Conservation (phyloP, 2,329 filamentous ascomycete species). For the Xylaria sp. region DNA sequence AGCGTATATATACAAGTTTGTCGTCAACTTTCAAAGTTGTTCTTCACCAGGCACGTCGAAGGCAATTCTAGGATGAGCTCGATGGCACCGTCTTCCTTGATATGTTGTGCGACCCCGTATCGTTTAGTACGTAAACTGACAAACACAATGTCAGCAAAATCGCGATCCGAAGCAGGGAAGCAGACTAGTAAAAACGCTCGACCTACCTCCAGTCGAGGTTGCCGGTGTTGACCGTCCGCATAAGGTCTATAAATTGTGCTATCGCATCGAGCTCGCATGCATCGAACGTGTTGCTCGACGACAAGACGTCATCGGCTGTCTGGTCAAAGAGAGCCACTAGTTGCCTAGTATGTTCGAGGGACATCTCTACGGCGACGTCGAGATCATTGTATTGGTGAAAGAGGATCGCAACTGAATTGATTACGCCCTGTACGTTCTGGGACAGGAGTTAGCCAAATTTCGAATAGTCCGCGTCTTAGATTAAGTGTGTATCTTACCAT, state of each 20-base stretch:
- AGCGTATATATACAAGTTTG: too few relatives aligned
- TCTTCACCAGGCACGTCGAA: too few relatives aligned
- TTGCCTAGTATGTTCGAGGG: slow-evolving; percentile 32
- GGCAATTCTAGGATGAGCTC: slow-evolving; percentile 29
- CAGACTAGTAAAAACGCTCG: neutral
- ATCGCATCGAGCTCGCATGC: slow-evolving; percentile 29
- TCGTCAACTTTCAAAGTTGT: neutral
- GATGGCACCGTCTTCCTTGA: slow-evolving; percentile 27
- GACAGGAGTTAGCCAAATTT: neutral
- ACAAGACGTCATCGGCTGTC: slow-evolving; percentile 29
- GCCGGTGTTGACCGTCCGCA: slow-evolving; percentile 36
- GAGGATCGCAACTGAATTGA: slow-evolving; percentile 39
- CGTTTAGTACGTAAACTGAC: slow-evolving; percentile 30
- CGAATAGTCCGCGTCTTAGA: neutral
- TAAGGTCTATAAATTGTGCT: slow-evolving; percentile 28
- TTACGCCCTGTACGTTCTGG: slow-evolving; percentile 36
- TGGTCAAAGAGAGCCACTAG: slow-evolving; percentile 35
- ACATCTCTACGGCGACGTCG: slow-evolving; percentile 36
- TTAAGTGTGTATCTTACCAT: slow-evolving; percentile 27
- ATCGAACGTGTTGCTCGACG: slow-evolving; percentile 23
- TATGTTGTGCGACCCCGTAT: slow-evolving; percentile 31
- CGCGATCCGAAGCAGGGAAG: neutral
- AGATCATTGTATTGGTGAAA: slow-evolving; percentile 35
- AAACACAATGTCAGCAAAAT: slow-evolving; percentile 8
- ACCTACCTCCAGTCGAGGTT: slow-evolving; percentile 39